Evolutionary conservation across 2,329 filamentous ascomycete species (phyloP), one percentile per base, ranked within the genome.

Genomic region (Phialocephala sp.): DNA sequence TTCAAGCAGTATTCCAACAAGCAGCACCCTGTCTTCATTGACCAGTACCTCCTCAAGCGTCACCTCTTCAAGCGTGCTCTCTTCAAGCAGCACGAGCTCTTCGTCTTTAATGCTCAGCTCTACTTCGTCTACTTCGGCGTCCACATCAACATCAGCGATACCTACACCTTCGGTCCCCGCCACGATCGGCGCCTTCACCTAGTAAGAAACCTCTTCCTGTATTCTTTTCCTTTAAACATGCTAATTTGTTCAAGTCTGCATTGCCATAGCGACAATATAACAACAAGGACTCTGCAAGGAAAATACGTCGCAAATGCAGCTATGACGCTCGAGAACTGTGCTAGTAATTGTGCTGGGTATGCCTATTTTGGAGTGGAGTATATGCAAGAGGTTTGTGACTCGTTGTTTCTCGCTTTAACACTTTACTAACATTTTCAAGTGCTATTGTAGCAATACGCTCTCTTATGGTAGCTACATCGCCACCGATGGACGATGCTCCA

Each of bases 311-410:
- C 63, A n/a, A 39, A 60, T 24, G 65, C 66, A 20, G 65, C 69
- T 52, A 76, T 76, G 74, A 74, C 74, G 2, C 62, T 76, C 41
- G 72, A 77, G 60, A 71, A 66, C n/a, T 78, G 76, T 59, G 71
- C 68, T n/a, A 58, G 65, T 3, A 66, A 71, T 37, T 77, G 72
- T 58, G 55, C 65, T 1, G 73, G 70, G 0, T 79, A 75, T 50
- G 72, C 65, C 1, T 78, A 75, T 63, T 76, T 76, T 36, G 79
- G 79, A 50, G 73, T 78, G 2, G 47, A 52, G 32, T 56, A 56
- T 37, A 8, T 9, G 20, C 47, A 22, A n/a, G 59, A 57, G 32
- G 22, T 39, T 68, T 68, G 36, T 66, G 43, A 20, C n/a, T 45
- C 8, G n/a, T 45, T 9, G 3, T 8, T 45, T 45, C 8, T 45